These are phyloP conservation scores for Fusarium keratoplasticum DNA, from an alignment of 2,329 filamentous ascomycete species.

Conservation along the genomic window DNA sequence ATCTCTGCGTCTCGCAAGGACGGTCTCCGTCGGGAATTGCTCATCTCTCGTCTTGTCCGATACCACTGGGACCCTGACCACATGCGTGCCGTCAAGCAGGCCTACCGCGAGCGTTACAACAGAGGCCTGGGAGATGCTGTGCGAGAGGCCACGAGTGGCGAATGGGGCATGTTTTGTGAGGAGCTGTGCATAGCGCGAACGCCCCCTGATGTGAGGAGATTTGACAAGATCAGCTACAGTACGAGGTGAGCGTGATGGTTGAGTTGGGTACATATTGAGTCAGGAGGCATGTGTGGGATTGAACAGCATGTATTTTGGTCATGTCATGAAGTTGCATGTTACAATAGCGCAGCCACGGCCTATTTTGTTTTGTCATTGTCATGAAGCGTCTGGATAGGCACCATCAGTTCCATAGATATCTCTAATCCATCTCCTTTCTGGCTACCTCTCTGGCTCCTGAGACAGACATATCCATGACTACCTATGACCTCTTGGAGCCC, in stretches of 20 bases:
- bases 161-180: conserved; percentile 82
- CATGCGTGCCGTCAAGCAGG: conserved; percentile 80
- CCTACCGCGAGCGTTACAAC: conserved; percentile 83
- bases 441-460: background rate
- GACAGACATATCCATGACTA: background rate
- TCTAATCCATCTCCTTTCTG: conserved; percentile 13
- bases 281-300: conserved; percentile 6
- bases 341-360: conserved; percentile 18
- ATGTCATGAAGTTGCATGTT: conserved; percentile 13
- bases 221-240: conserved; percentile 54
- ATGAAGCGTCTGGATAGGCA: conserved; percentile 15
- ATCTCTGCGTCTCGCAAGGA: conserved; percentile 80
- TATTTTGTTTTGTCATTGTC: conserved; percentile 15
- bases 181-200: conserved; percentile 74
- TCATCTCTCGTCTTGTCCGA: conserved; percentile 88
- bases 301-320: background rate
- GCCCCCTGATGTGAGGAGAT: conserved; percentile 68
- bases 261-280: conserved; percentile 11
- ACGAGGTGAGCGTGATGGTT: conserved; percentile 14
- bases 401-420: conserved; percentile 21
- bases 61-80: conserved; percentile 93
- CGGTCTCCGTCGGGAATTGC: conserved; percentile 80
- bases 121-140: conserved; percentile 82
- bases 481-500: conserved; percentile 56
- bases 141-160: conserved; percentile 78